Base-by-base conservation (phyloP, 2,329 filamentous ascomycete species). In the Beauveria brongniartii region DNA sequence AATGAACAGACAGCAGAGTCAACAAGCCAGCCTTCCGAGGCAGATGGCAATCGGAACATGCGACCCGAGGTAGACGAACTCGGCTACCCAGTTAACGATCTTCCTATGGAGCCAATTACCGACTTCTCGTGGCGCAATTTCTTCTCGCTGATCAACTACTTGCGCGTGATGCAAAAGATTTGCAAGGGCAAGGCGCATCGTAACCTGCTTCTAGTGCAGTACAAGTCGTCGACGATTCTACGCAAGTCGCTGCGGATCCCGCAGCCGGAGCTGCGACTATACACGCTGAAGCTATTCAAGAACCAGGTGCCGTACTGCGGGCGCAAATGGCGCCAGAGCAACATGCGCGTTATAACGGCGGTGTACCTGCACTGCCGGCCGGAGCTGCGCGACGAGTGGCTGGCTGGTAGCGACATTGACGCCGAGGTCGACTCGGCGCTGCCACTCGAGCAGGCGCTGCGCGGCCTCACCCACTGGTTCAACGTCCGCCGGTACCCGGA, bases 301-400 rank as follows among this genome's bases (percentile, higher is more conserved):
- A 94, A 92, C 63, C 94, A 99, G 74, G 94, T 99, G 5, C 94
- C 94, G 1, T 99, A 96, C 78, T 97, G 93, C 73, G 93, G 94
- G 24, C 88, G 94, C 48, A 99, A 99, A 77, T 99, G 94, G 94
- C 87, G 94, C 16, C 94, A 97, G 77, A 87, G 87, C 67, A 97
- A 99, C 74, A 99, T 99, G 94, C 90, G 93, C 60, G 92, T 97
- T 69, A 99, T 99, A 70, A 99, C 94, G 0, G 92, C 92, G 3
- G 91, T 99, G 1, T 99, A 97, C 73, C 80, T 99, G 54, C 91
- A 96, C 75, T 96, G 93, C 70, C 83, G 92, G 8, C 93, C 93
- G 0, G 93, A 97, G 72, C 80, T 99, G 51, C 83, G 93, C 34
- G 94, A 99, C 70, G 94, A 97, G 75, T 97, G 94, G 93, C 81